Base-by-base conservation (phyloP, 2,329 filamentous ascomycete genomes). In the Fusarium oxysporum region DNA sequence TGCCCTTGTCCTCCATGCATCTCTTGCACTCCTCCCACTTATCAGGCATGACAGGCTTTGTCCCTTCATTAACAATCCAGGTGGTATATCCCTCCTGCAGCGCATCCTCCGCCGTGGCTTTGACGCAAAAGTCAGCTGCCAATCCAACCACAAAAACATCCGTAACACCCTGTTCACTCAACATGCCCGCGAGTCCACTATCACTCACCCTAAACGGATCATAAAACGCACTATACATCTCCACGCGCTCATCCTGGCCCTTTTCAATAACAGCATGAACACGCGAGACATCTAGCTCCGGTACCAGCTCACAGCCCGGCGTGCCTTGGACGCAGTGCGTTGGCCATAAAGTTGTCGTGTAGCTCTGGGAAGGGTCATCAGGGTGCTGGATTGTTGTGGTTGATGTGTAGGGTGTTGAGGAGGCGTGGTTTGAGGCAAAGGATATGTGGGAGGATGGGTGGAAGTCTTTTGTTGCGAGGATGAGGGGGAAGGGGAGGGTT, bases 181-280 rank as follows among this genome's bases (percentile, higher is more conserved):
- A 81, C 53, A 85, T 78, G 2, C 78, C 83, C 3, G 86, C 87
- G 32, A 98, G 84, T 19, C 91, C 91, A 77, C 89, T 91, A 76
- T 91, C 90, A 32, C 84, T 85, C 19, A 92, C 85, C 37, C 83
- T 83, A 76, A 98, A 96, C 0, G 93, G 93, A 79, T 95, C 93
- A 68, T 92, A 92, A 77, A 99, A 98, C 1, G 92, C 95, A 70
- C 92, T 96, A 83, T 98, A 98, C 93, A 98, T 97, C 82, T 99
- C 96, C 4, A 97, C 89, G 48, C 88, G 85, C 48, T 86, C 80
- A 79, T 94, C 87, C 78, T 86, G 88, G 16, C 96, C 96, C 84
- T 99, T 99, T 74, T 93, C 88, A 19, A 98, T 83, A 33, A 94
- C 84, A 40, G 82, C 76, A 74, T 96, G 87, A n/a, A 97, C 74